Conservation (phyloP, 192 early-diverging fungal species). For the Linderina pennispora region DNA sequence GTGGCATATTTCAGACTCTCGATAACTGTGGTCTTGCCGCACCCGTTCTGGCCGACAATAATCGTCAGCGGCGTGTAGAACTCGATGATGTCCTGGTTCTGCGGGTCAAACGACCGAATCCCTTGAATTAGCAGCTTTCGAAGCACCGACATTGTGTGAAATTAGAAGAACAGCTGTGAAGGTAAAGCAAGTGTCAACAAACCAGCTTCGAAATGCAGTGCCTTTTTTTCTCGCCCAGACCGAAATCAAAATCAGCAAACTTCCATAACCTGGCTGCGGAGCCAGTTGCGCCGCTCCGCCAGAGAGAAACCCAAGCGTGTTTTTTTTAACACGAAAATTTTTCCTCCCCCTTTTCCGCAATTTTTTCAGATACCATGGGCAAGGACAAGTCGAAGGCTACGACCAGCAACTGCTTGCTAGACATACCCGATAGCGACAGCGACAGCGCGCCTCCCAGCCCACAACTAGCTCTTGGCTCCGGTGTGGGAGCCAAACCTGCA, state of each 20-base stretch:
- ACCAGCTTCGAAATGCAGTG: neutral
- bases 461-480: neutral
- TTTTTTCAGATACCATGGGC: neutral
- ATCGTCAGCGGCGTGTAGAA: conserved; percentile 90
- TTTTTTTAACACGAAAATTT: no score
- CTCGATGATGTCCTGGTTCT: conserved; percentile 64
- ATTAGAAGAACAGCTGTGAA: conserved; percentile 1
- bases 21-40: conserved; percentile 98
- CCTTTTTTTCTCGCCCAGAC: neutral
- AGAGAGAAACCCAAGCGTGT: neutral
- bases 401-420: conserved; percentile 8
- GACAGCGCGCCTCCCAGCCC: neutral
- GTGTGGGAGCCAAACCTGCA: neutral
- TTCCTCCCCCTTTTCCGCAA: no score
- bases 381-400: neutral
- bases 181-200: neutral
- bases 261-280: neutral
- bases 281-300: no score
- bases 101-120: conserved; percentile 86
- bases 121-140: conserved; percentile 77
- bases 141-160: conserved; percentile 50
- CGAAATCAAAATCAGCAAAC: neutral
- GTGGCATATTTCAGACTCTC: conserved; percentile 95
- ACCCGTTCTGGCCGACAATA: conserved; percentile 93
- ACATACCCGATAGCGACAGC: conserved; percentile 5